These are phyloP conservation scores for Volvariella surrecta DNA, from an alignment of 1,284 basidiomycete species.

Conservation along the genomic window DNA sequence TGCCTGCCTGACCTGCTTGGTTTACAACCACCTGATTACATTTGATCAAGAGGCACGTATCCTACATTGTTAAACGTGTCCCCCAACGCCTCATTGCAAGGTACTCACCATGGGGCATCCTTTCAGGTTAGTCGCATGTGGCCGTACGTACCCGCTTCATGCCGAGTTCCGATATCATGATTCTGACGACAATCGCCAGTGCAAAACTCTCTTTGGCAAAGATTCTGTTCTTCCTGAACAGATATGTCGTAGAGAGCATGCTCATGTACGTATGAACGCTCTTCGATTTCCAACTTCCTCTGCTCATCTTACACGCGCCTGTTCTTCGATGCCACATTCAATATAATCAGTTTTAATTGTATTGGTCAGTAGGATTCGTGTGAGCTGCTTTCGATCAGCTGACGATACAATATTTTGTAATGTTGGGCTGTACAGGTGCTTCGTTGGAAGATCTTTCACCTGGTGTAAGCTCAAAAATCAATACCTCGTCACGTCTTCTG, in stretches of 20 bases:
- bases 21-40: conserved; percentile 18
- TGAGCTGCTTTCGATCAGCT: background rate
- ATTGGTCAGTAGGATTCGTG: conserved; percentile 13
- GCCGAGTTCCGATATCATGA: background rate
- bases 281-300: background rate
- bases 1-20: conserved; percentile 16
- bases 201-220: conserved; percentile 16
- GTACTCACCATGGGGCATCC: too few relatives aligned
- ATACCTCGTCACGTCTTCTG: too few relatives aligned
- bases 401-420: background rate
- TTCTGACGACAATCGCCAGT: conserved; percentile 5
- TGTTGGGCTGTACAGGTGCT: conserved; percentile 11
- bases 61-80: background rate
- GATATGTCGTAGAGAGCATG: conserved; percentile 19
- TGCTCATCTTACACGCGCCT: background rate
- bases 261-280: conserved; percentile 14
- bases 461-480: conserved; percentile 3
- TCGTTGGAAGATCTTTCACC: conserved; percentile 12
- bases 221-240: conserved; percentile 17
- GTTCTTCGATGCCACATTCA: background rate
- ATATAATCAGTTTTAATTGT: conserved; percentile 16
- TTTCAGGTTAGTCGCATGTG: conserved; percentile 15
- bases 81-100: too few relatives aligned
- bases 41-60: conserved; percentile 15
- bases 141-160: conserved; percentile 11